Base-by-base conservation (phyloP, 1,284 basidiomycete species). In the Cryptococcus jaspeensis region DNA sequence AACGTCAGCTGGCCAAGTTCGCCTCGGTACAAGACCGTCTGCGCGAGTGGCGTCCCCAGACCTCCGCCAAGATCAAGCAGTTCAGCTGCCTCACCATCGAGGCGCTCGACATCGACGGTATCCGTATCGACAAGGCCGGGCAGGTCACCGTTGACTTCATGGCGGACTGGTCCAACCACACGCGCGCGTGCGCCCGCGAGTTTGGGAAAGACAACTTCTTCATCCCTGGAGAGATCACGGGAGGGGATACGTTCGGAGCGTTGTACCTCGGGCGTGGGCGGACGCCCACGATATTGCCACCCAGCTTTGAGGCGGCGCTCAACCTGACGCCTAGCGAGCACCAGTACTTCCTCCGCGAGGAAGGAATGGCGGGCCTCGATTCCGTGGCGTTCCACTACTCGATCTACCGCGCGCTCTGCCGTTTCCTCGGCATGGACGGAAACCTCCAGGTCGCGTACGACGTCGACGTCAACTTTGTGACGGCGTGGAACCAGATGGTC, bases 1-100 rank as follows among this genome's bases (percentile, higher is more conserved):
- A 94, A 71, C 91, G 92, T 83, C 89, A 95, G 75, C 80, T 95
- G 28, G 85, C 90, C 65, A 95, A 95, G 75, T 94, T 94, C 76
- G 90, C 92, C 40, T 92, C 90, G 55, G 91, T 94, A 4, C 92
- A 95, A 72, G 92, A 95, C 75, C 89, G 91, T 83, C 83, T 94
- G 45, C 84, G 91, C 54, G 90, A 93, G 78, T 92, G 92, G 92
- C 84, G 85, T 28, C 84, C 87, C 0, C 70, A 80, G 3, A 90
- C 91, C 48, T 85, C 88, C 81, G 82, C 81, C 3, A 89, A 87
- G 73, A 84, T 95, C 45, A 80, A 87, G 62, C 79, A 81, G 41
- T 92, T 93, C 71, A 82, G 87, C 2, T 94, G 91, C 78, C 83
- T 95, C 81, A 84, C 85, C 40, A 88, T 94, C 74, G 84, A 85